Conservation (phyloP, 768 basidiomycete species). For the Phanerodontia chrysosporium region DNA sequence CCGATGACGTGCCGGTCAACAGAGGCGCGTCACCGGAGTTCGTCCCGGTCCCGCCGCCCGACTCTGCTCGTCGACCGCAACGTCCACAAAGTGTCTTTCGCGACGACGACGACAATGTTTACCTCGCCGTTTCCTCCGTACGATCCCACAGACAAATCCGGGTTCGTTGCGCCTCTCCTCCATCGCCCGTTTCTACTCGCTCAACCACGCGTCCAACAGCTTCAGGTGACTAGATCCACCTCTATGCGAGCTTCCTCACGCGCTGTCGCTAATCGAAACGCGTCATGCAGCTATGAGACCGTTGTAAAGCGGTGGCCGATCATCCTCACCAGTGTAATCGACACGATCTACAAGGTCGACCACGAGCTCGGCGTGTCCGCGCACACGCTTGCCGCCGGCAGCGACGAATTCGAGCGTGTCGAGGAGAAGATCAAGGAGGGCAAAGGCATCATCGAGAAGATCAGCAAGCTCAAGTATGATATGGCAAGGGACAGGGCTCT, state of each 20-base stretch:
- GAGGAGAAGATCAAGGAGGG: conserved; percentile 64
- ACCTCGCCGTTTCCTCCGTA: conserved; percentile 59
- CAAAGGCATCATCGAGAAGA: conserved; percentile 66
- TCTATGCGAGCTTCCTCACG: not conserved
- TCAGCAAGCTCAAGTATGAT: conserved; percentile 80
- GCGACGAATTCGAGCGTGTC: conserved; percentile 20
- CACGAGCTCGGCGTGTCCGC: conserved; percentile 49
- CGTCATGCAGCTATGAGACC: conserved; percentile 60
- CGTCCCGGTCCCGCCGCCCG: too few species aligned
- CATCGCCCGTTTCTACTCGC: not conserved
- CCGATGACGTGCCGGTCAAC: too few species aligned
- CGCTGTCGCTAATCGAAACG: not conserved
- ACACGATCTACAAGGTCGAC: conserved; percentile 66
- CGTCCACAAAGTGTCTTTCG: not conserved
- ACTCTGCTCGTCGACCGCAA: not conserved
- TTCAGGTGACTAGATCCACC: conserved; percentile 53
- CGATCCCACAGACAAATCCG: conserved; percentile 64
- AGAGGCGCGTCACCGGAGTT: too few species aligned
- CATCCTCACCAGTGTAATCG: conserved; percentile 79
- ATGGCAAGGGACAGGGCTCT: conserved; percentile 76
- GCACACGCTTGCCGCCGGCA: conserved; percentile 16
- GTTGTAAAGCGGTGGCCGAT: conserved; percentile 78
- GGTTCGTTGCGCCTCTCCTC: conserved; percentile 36
- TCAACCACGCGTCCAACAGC: conserved; percentile 29
- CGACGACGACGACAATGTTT: not conserved